Conservation (phyloP, 192 early-diverging fungal species). For the Coemansia sp. region DNA sequence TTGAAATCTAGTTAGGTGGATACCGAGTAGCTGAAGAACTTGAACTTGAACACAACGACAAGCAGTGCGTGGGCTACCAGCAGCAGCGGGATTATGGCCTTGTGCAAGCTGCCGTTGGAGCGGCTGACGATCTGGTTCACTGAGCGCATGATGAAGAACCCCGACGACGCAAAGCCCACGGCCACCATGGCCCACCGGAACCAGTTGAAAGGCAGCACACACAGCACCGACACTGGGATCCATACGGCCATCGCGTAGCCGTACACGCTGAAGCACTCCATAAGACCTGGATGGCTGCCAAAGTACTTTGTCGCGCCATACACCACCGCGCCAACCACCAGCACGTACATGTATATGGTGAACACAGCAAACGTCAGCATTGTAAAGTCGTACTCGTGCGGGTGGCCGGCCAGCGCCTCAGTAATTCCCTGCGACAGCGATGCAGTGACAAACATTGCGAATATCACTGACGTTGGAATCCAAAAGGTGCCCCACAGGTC, state of each 20-base stretch:
- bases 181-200: conserved; percentile 81
- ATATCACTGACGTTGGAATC: conserved; percentile 96
- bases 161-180: conserved; percentile 71
- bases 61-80: conserved; percentile 67
- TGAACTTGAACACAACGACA: conserved; percentile 77
- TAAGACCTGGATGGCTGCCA: conserved; percentile 75
- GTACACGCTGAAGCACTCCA: conserved; percentile 84
- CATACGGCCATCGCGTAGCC: conserved; percentile 92
- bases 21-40: conserved; percentile 75
- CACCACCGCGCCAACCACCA: conserved; percentile 67
- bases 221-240: conserved; percentile 83
- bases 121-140: conserved; percentile 62
- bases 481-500: conserved; percentile 99
- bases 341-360: conserved; percentile 81
- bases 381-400: conserved; percentile 75
- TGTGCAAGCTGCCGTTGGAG: conserved; percentile 68
- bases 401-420: conserved; percentile 58
- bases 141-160: conserved; percentile 56
- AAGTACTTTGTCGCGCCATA: conserved; percentile 86
- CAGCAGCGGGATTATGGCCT: conserved; percentile 68
- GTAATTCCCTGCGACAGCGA: conserved; percentile 84
- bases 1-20: conserved; percentile 4
- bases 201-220: conserved; percentile 77
- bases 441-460: conserved; percentile 91
- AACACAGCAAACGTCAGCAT: conserved; percentile 77